A percentile compares a stretch with the other conserved stretches of the same genome.
These are phyloP conservation scores for Pelargonium nanum DNA, from an alignment of 345 rosid genomes.

Conservation along the genomic window DNA sequence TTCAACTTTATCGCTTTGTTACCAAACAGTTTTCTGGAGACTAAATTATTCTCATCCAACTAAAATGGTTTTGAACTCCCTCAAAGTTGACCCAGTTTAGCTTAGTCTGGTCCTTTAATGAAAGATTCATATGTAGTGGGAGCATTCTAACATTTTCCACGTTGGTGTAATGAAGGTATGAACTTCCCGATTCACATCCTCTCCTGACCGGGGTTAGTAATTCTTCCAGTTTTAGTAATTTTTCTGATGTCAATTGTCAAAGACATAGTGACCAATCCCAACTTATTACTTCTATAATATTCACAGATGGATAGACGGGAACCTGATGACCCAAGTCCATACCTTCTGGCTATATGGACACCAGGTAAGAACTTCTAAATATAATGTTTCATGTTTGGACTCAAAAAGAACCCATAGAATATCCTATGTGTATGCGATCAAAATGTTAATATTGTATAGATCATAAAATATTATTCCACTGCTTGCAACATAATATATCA, in stretches of 20 bases:
- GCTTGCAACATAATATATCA: background rate
- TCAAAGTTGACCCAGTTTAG: too few relatives aligned
- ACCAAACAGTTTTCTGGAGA: too few relatives aligned
- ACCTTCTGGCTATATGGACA: slow-evolving; percentile 93
- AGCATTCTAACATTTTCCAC: slow-evolving; percentile 10
- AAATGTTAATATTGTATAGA: background rate
- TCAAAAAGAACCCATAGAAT: too few relatives aligned
- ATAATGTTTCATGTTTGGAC: background rate
- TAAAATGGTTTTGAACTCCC: too few relatives aligned
- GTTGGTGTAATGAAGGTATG: slow-evolving; percentile 52
- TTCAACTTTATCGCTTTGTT: too few relatives aligned
- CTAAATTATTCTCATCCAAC: too few relatives aligned
- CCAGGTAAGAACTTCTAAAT: slow-evolving; percentile 48
- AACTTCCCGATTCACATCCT: slow-evolving; percentile 83
- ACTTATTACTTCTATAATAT: slow-evolving; percentile 12
- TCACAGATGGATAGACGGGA: slow-evolving; percentile 71
- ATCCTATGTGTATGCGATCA: too few relatives aligned
- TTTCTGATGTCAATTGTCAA: too few relatives aligned
- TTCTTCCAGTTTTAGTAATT: slow-evolving; percentile 7
- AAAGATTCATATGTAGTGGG: background rate
- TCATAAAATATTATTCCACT: too few relatives aligned
- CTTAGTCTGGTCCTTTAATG: background rate
- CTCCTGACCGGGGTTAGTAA: slow-evolving; percentile 59
- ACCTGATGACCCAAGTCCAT: slow-evolving; percentile 71
- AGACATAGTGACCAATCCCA: too few relatives aligned